Conservation (phyloP, 768 basidiomycete species). For the Clavulina sp. region DNA sequence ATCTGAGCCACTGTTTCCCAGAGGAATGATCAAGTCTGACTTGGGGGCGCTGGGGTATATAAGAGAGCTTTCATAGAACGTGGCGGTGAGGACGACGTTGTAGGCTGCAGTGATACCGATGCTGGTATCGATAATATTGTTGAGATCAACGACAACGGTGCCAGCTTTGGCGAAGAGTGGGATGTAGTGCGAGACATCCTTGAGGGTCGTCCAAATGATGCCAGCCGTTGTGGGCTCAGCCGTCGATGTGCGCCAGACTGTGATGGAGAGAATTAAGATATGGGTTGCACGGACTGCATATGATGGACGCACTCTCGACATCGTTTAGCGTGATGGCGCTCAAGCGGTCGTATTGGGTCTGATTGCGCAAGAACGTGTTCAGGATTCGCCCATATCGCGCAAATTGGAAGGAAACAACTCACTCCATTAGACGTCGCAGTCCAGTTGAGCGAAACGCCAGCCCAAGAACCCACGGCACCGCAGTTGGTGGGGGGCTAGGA, state of each 20-base stretch:
- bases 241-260: conserved; percentile 69
- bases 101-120: conserved; percentile 44
- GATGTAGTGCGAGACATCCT: conserved; percentile 56
- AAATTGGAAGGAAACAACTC: conserved; percentile 1
- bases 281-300: not conserved
- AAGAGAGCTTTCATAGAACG: conserved; percentile 46
- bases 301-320: conserved; percentile 45
- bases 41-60: conserved; percentile 38
- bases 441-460: conserved; percentile 55
- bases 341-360: conserved; percentile 53
- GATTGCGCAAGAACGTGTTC: not conserved
- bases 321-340: conserved; percentile 60
- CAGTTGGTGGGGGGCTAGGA: conserved; percentile 45
- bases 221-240: conserved; percentile 54
- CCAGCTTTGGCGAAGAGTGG: conserved; percentile 54
- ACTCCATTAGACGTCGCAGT: conserved; percentile 57
- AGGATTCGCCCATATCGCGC: not conserved
- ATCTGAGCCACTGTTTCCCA: conserved; percentile 43
- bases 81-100: conserved; percentile 51
- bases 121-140: conserved; percentile 39
- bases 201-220: conserved; percentile 62
- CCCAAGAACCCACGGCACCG: conserved; percentile 53
- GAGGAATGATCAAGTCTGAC: conserved; percentile 49
- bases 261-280: not conserved
- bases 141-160: conserved; percentile 52